These are phyloP conservation scores for Arthrobotrys megalospora DNA, from an alignment of 2,329 filamentous ascomycete genomes.

Conservation along the genomic window DNA sequence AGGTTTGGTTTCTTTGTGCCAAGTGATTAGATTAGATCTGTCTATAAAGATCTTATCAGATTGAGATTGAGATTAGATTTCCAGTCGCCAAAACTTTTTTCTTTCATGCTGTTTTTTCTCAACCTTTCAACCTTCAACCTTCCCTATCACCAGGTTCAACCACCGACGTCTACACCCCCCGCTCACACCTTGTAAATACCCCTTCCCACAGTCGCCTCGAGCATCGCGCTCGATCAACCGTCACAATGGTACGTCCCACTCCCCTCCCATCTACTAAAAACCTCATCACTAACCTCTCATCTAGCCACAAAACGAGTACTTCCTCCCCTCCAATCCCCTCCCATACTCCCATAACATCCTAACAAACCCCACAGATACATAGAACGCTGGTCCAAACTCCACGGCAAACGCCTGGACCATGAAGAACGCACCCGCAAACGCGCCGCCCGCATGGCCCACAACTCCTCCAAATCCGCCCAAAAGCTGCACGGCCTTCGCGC, in stretches of 20 bases:
- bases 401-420: conserved; percentile 77
- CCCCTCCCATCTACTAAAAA: background rate
- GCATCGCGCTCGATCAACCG: conserved; percentile 33
- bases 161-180: conserved; percentile 11
- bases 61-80: background rate
- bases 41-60: background rate
- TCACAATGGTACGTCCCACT: conserved; percentile 47
- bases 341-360: conserved; percentile 11
- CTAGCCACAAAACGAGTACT: conserved; percentile 84
- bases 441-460: conserved; percentile 88
- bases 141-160: background rate
- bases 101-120: conserved; percentile 35
- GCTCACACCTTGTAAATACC: background rate
- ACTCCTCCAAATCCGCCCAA: conserved; percentile 89
- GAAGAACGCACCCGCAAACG: conserved; percentile 91
- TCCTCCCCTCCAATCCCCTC: background rate
- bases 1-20: conserved; percentile 27
- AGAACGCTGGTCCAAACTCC: conserved; percentile 81
- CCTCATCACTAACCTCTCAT: conserved; percentile 28
- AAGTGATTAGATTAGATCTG: conserved; percentile 57
- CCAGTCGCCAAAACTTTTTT: conserved; percentile 38
- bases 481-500: conserved; percentile 91
- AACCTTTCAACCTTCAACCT: conserved; percentile 16
- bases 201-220: conserved; percentile 19
- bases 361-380: conserved; percentile 72